phyloP scores from a whole-genome alignment of 257 asterid genomes.

The Fraxinus excelsior region DNA sequence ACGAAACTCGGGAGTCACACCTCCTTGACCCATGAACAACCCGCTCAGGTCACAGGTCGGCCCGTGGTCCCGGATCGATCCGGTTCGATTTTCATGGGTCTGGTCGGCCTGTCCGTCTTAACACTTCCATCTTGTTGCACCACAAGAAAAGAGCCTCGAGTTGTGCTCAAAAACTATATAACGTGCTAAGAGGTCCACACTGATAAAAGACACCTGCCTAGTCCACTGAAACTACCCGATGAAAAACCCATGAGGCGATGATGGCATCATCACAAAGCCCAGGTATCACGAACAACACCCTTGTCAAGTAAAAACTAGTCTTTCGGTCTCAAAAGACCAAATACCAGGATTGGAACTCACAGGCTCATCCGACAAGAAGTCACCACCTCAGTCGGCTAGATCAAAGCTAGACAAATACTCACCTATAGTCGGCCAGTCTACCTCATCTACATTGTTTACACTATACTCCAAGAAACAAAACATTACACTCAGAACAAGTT shows the following conservation, averaged over 20 bases:
- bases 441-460: not conserved
- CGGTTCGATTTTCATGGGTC: no score
- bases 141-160: not conserved
- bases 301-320: not conserved
- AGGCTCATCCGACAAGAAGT: not conserved
- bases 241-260: not conserved
- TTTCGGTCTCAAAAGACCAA: not conserved
- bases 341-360: not conserved
- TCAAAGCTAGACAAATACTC: not conserved
- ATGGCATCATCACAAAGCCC: not conserved
- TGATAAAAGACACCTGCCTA: not conserved
- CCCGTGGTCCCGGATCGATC: no score
- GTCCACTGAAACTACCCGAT: not conserved
- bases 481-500: not conserved
- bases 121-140: not conserved
- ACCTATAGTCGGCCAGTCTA: not conserved
- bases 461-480: not conserved
- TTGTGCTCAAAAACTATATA: no score
- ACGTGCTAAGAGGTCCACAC: not conserved
- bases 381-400: not conserved
- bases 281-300: not conserved
- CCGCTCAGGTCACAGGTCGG: no score
- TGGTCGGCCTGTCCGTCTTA: no score
- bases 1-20: no score
- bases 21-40: no score